A percentile compares a stretch with the other conserved stretches of the same genome.
Conservation (phyloP, 371 early-diverging fungal species). For the Vairimorpha necatrix region DNA sequence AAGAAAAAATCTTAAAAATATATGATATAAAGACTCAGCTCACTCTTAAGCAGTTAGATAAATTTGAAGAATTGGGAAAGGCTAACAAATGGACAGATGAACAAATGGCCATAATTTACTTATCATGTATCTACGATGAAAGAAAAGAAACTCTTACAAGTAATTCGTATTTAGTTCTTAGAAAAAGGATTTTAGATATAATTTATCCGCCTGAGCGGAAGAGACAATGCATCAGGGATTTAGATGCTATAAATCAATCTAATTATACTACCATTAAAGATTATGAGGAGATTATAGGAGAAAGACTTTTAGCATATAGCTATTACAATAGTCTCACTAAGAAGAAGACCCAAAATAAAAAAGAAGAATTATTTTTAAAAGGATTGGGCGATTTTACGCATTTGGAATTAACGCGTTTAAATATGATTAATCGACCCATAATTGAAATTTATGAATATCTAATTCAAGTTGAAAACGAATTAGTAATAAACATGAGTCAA, state of each 20-base stretch:
- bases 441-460: neutral
- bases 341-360: neutral
- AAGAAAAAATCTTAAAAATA: neutral
- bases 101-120: neutral
- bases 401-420: neutral
- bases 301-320: neutral
- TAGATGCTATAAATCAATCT: neutral
- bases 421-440: neutral
- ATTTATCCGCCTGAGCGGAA: neutral
- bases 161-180: neutral
- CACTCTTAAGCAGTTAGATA: neutral
- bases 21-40: neutral
- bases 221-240: neutral
- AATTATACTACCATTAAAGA: neutral
- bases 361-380: conserved; percentile 2
- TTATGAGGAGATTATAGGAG: neutral
- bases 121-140: neutral
- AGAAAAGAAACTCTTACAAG: neutral
- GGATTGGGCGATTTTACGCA: conserved; percentile 1
- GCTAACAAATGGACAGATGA: neutral
- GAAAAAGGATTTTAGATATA: neutral
- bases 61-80: neutral
- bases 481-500: neutral
- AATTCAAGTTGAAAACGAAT: neutral
- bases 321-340: neutral